Evolutionary conservation across 2,329 filamentous ascomycete species (phyloP), one percentile per base, ranked within the genome.

Genomic region (Alternaria ventricosa): DNA sequence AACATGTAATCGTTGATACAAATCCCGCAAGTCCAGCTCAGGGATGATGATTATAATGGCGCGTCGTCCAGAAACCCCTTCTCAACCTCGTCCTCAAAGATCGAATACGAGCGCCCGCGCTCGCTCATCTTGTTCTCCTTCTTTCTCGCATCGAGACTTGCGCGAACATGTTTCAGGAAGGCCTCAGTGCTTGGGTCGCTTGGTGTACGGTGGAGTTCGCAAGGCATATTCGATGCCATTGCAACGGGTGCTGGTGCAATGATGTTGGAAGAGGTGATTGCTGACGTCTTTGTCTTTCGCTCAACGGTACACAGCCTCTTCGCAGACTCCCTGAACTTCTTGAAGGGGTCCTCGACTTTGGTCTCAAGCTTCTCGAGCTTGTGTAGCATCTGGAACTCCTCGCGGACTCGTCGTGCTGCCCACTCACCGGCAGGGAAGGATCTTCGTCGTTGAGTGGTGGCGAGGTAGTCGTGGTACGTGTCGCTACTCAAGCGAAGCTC

Each of bases 111-210:
- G 36, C 46, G 51, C 63, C 62, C 55, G 13, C 25, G 51, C 13
- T 20, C 44, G 25, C 41, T 57, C 22, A 47, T 59, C 43, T 54
- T 57, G 27, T 11, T 33, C n/a, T 41, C 50, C 44, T 50, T 61
- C 59, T 59, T 64, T 28, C 60, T 47, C 2, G 60, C 55, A 12
- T 70, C 66, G 15, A 67, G 56, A 51, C 68, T 70, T 11, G 66
- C 66, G 3, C 68, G 55, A 3, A 70, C 51, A 36, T 69, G 64
- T 9, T 30, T 60, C 11, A 70, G 54, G 57, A 70, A 70, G n/a
- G 55, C 55, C 43, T 60, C 61, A 3, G 57, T 56, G 20, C 44
- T 54, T 20, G 61, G 57, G 9, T 60, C 51, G 55, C 54, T 58
- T 22, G 59, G 28, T 41, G 55, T 62, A n/a, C 55, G 57, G 15